A percentile compares a stretch with the other conserved stretches of the same genome.
Conservation (phyloP, 2,329 filamentous ascomycete species). For the Bipolaris zeicola region DNA sequence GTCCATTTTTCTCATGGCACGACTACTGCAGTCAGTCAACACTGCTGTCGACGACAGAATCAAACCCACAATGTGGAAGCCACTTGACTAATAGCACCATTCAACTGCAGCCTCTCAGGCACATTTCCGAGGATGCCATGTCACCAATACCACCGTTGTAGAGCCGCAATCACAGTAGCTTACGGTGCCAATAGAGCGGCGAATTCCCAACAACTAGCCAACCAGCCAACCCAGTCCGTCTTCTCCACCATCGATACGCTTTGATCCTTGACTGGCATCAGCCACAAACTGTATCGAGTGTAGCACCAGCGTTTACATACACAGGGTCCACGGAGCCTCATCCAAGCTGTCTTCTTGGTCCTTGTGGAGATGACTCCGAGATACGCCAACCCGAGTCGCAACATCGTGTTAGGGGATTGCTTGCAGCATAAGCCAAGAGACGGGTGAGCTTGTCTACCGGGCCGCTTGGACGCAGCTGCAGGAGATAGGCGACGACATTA, state of each 20-base stretch:
- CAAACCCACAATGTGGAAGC: not conserved
- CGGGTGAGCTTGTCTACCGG: slow-evolving; percentile 22
- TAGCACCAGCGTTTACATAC: slow-evolving; percentile 7
- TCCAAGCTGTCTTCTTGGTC: not conserved
- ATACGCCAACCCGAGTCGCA: not conserved
- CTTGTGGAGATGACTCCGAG: slow-evolving; percentile 11
- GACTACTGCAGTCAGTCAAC: not conserved
- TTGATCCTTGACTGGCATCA: not conserved
- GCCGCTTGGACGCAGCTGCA: slow-evolving; percentile 14
- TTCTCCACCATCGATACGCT: slow-evolving; percentile 8
- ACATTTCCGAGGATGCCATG: not conserved
- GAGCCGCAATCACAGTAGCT: slow-evolving; percentile 15
- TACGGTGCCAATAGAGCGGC: slow-evolving; percentile 15
- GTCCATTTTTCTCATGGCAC: not conserved
- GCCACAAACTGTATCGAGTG: slow-evolving; percentile 4
- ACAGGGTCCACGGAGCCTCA: slow-evolving; percentile 11
- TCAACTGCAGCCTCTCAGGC: not conserved
- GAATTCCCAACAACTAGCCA: slow-evolving; percentile 19
- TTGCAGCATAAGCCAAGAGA: slow-evolving; percentile 8
- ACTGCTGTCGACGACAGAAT: not conserved
- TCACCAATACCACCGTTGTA: slow-evolving; percentile 15
- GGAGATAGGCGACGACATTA: not conserved
- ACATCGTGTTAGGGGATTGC: slow-evolving; percentile 16
- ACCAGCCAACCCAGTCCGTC: not conserved
- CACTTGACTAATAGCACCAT: slow-evolving; percentile 2